Percentiles rank a stretch among this genome's conserved stretches.
These are phyloP conservation scores for Rhipidocladum racemiflorum DNA, from an alignment of 176 grass and related monocot genomes.

Conservation along the genomic window DNA sequence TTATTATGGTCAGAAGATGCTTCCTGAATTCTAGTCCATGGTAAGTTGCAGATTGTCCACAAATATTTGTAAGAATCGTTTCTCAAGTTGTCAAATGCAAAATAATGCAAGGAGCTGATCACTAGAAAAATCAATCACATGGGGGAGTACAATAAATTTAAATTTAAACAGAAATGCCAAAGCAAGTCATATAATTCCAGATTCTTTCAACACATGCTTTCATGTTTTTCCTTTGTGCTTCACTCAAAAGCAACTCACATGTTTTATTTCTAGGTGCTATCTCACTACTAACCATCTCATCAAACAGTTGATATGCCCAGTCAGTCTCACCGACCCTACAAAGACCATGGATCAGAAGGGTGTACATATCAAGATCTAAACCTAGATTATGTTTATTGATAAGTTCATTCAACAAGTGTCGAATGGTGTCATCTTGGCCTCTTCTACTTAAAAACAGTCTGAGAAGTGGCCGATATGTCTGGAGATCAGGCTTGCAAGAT, in stretches of 20 bases:
- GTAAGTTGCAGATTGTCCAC: neutral
- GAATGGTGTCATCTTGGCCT: conserved; percentile 37
- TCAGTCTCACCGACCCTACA: conserved; percentile 56
- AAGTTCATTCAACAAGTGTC: conserved; percentile 54
- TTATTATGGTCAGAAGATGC: neutral
- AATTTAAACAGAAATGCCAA: conserved; percentile 35
- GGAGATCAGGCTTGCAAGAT: conserved; percentile 71
- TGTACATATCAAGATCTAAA: conserved; percentile 85
- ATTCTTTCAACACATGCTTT: conserved; percentile 46
- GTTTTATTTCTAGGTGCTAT: conserved; percentile 65
- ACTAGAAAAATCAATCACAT: neutral
- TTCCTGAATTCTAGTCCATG: neutral
- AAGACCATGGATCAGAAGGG: conserved; percentile 68
- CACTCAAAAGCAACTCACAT: conserved; percentile 60
- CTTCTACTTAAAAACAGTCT: conserved; percentile 55
- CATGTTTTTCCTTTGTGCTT: conserved; percentile 56
- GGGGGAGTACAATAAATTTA: neutral
- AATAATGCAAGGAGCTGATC: neutral
- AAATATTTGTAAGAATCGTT: neutral
- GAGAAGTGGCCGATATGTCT: conserved; percentile 71
- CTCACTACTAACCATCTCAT: conserved; percentile 78
- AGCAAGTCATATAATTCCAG: conserved; percentile 36
- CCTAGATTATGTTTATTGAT: conserved; percentile 51
- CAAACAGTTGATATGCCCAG: conserved; percentile 60
- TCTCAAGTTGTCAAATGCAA: neutral